Evolutionary conservation across 2,329 filamentous ascomycete genomes (phyloP).

Genomic region (Apiospora sp.): DNA sequence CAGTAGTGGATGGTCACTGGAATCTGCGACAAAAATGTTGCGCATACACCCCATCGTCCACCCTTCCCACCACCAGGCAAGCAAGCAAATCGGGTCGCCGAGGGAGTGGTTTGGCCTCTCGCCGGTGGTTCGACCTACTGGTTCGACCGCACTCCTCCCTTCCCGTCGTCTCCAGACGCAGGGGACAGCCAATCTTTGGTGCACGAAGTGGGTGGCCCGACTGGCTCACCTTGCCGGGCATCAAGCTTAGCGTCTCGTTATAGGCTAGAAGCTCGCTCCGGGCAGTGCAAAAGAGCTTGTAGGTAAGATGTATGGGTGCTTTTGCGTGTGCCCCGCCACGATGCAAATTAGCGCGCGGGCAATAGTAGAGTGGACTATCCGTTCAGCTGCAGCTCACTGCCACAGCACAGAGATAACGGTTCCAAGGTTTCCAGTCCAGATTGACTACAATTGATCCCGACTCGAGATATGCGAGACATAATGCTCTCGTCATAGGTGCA

Average conservation of each 20-base stretch:
- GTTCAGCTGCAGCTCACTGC: constrained; percentile 11
- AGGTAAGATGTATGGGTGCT: not conserved
- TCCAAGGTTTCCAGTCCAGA: not conserved
- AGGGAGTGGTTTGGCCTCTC: not conserved
- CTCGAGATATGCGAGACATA: constrained; percentile 11
- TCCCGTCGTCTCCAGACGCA: constrained; percentile 5
- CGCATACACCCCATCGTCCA: constrained; percentile 1
- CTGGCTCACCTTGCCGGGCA: constrained; percentile 1
- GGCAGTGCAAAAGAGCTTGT: constrained; percentile 12
- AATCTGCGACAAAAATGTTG: constrained; percentile 10
- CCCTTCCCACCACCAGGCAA: not conserved
- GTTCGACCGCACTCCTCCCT: not conserved
- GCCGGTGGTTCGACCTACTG: not conserved
- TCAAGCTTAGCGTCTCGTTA: not conserved
- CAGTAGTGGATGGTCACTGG: not conserved
- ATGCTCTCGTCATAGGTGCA: not conserved
- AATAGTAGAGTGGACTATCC: constrained; percentile 1
- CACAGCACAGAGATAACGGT: not conserved
- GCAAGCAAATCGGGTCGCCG: not conserved
- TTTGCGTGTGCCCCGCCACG: not conserved
- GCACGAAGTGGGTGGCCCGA: not conserved
- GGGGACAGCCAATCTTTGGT: not conserved
- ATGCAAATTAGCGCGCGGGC: not conserved
- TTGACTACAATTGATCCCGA: constrained; percentile 1
- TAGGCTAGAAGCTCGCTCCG: not conserved